These are phyloP conservation scores for Lagenaria siceraria DNA, from an alignment of 306 rosid species.

Conservation along the genomic window DNA sequence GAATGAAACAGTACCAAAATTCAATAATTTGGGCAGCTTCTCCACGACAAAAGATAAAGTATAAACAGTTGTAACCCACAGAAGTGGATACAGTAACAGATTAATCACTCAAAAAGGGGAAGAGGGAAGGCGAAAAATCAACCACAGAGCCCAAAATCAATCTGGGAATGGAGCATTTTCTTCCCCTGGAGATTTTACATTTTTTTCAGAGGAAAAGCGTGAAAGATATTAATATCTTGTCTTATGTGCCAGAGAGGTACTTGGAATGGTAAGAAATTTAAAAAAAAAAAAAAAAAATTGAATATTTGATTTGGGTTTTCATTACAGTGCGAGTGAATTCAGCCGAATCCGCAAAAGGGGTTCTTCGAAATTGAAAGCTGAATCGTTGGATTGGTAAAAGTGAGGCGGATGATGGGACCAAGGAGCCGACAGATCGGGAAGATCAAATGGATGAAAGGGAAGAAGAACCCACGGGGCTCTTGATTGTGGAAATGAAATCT, in stretches of 20 bases:
- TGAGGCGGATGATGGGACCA: neutral
- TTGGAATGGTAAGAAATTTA: neutral
- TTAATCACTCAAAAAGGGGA: neutral
- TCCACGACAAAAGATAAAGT: neutral
- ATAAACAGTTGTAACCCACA: neutral
- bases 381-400: neutral
- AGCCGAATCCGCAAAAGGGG: neutral
- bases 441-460: neutral
- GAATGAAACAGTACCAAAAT: neutral
- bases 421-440: neutral
- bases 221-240: slow-evolving; percentile 1
- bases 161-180: neutral
- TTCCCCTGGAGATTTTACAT: neutral
- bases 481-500: neutral
- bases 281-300: too few relatives aligned
- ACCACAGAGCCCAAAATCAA: neutral
- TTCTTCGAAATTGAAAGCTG: neutral
- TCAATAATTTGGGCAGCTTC: neutral
- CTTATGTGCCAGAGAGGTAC: neutral
- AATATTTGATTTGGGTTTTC: neutral
- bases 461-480: neutral
- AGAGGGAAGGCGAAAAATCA: neutral
- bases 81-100: neutral
- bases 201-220: slow-evolving; percentile 1
- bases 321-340: neutral